Evolutionary conservation across 148 eudicot species (phyloP).

Genomic region (Camellia sinensis): DNA sequence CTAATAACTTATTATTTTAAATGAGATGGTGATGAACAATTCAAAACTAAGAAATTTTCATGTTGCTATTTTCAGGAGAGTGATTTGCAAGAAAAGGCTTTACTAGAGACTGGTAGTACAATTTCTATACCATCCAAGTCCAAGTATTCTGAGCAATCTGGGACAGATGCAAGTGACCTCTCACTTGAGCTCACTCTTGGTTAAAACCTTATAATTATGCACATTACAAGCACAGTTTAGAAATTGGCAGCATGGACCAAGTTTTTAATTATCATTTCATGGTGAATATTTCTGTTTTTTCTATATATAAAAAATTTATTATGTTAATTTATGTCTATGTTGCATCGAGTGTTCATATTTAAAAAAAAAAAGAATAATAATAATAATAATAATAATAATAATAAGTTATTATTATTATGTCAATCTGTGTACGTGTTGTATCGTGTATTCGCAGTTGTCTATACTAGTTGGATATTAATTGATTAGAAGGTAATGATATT

Average conservation of each 20-base stretch:
- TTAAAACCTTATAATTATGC: background rate
- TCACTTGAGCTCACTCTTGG: slow-evolving; percentile 43
- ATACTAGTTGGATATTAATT: too few species aligned
- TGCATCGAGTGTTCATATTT: background rate
- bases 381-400: too few species aligned
- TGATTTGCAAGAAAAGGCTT: too few species aligned
- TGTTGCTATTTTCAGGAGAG: background rate
- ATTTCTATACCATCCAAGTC: background rate
- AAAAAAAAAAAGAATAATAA: too few species aligned
- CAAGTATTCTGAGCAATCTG: background rate
- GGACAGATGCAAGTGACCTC: slow-evolving; percentile 17
- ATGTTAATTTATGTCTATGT: too few species aligned
- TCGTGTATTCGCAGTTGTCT: too few species aligned
- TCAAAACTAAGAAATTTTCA: background rate
- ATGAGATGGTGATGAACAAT: too few species aligned
- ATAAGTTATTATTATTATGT: too few species aligned
- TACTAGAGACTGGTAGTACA: background rate
- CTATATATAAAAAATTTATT: too few species aligned
- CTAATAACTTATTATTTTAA: too few species aligned
- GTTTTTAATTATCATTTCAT: background rate
- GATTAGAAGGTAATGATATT: too few species aligned
- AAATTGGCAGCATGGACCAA: background rate
- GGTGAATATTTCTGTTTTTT: background rate
- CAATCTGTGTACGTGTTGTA: too few species aligned
- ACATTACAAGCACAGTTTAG: background rate